Percentiles rank a stretch among this genome's conserved stretches.
Evolutionary conservation across 257 asterid genomes (phyloP).

Genomic region (Voacanga thouarsii): DNA sequence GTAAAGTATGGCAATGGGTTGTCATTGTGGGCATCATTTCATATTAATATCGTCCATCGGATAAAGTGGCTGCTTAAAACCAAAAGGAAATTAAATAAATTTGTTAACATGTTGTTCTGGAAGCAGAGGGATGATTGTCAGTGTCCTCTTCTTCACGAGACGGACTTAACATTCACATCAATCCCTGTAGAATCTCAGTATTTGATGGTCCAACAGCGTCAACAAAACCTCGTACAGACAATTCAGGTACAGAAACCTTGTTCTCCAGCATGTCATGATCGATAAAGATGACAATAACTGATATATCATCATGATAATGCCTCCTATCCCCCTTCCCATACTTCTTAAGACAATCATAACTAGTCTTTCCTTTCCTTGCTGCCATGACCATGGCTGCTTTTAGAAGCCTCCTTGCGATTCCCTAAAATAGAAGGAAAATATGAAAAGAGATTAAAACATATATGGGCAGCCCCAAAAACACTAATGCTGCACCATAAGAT

Average conservation of each 20-base stretch:
- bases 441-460: background rate
- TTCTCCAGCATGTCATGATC: constrained; percentile 47
- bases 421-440: constrained; percentile 35
- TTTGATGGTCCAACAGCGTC: constrained; percentile 50
- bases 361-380: constrained; percentile 34
- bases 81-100: background rate
- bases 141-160: constrained; percentile 7
- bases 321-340: constrained; percentile 49
- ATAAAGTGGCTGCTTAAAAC: background rate
- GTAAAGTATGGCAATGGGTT: background rate
- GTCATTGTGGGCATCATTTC: background rate
- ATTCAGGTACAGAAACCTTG: constrained; percentile 28
- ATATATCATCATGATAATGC: constrained; percentile 61
- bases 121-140: background rate
- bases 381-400: constrained; percentile 47
- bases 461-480: background rate
- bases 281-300: constrained; percentile 60
- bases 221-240: constrained; percentile 54
- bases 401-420: constrained; percentile 70
- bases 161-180: constrained; percentile 15
- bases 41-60: background rate
- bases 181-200: constrained; percentile 34
- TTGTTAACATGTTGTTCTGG: background rate
- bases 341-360: constrained; percentile 47
- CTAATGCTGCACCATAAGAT: background rate